Evolutionary conservation across 306 rosid species (phyloP), one percentile per base, ranked within the genome.

Genomic region (Calophaca sinica): DNA sequence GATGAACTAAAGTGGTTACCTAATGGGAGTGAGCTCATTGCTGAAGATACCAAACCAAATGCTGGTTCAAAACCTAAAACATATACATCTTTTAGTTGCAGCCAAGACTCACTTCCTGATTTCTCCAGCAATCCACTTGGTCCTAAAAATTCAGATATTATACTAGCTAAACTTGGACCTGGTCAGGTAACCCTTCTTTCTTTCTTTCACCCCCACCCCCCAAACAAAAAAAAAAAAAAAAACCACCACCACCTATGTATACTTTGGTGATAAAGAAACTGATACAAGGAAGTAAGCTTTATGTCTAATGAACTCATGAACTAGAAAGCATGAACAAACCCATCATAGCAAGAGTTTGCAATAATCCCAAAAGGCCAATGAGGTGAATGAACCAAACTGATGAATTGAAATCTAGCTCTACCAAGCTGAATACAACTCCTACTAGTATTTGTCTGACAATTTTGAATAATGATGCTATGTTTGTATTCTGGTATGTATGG

Each of bases 1-100:
- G 80, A 80, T 66, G 57, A 83, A 76, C 83, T 96, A 68, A 77
- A 84, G 73, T 96, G 98, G 99, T 77, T 87, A 51, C 99, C 99
- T 58, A 76, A 92, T 39, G 99, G 99, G 69, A 89, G 97, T 32
- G 89, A 86, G 76, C 79, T 88, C 76, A 75, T 69, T 6, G 61
- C 92, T 35, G 96, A 86, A 55, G 83, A 73, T 69, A 36, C 68
- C 29, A 88, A 82, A 58, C 72, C 89, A 59, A 73, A 38, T 74
- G 65, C 87, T 14, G 76, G 83, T 68, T 73, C 92, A 70, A 85
- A 81, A 80, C 88, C 88, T 45, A 89, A 82, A 78, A 92, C 96
- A 5, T 90, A 88, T 80, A 88, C 99, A 64, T 88, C 96, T 38
- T 94, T 94, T 78, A 65, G 38, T 76, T 88, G 91, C 91, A 86